Conservation (phyloP, 1,284 basidiomycete genomes). For the Fomitopsis schrenkii region DNA sequence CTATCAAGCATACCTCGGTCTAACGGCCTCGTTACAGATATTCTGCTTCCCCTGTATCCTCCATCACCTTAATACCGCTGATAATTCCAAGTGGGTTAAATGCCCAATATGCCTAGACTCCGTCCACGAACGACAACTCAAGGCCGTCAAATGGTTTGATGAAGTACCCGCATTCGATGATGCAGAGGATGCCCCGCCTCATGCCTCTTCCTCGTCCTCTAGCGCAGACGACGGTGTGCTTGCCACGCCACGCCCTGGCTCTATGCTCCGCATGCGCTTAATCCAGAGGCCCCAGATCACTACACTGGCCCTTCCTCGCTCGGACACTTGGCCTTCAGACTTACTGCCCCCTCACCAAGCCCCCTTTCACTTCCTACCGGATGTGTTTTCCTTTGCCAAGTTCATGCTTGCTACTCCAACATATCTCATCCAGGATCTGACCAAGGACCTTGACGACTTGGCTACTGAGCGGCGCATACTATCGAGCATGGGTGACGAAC, state of each 20-base stretch:
- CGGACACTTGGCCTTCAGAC: conserved; percentile 90
- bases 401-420: conserved; percentile 96
- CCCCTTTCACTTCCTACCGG: conserved; percentile 94
- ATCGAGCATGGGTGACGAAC: conserved; percentile 63
- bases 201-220: conserved; percentile 45
- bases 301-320: conserved; percentile 92
- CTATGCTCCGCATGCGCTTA: conserved; percentile 79
- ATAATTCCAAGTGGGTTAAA: conserved; percentile 78
- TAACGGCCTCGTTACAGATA: conserved; percentile 42
- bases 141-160: conserved; percentile 85
- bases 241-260: conserved; percentile 43
- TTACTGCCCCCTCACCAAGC: conserved; percentile 87
- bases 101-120: conserved; percentile 98
- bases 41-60: conserved; percentile 91
- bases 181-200: conserved; percentile 30
- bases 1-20: conserved; percentile 11
- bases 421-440: conserved; percentile 74
- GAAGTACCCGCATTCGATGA: conserved; percentile 36
- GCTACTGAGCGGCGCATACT: conserved; percentile 64
- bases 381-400: conserved; percentile 85
- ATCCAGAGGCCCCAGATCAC: conserved; percentile 93
- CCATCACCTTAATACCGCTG: conserved; percentile 85
- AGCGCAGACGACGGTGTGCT: conserved; percentile 29
- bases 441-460: conserved; percentile 73
- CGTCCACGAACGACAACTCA: conserved; percentile 87